A percentile compares a stretch with the other conserved stretches of the same genome.
Evolutionary conservation across 306 rosid species (phyloP).

Genomic region (Mucuna pruriens): DNA sequence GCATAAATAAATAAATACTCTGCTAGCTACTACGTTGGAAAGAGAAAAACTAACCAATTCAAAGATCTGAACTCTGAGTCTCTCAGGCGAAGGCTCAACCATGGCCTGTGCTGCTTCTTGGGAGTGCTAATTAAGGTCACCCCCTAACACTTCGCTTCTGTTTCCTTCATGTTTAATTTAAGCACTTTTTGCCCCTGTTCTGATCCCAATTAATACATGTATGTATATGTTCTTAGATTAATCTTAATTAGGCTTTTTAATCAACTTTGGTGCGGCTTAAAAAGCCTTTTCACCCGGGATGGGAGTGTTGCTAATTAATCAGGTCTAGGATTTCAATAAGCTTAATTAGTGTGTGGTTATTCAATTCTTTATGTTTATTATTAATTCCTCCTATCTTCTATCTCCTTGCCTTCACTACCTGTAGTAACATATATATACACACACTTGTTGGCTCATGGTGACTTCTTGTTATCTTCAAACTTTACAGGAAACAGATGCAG

Average conservation of each 20-base stretch:
- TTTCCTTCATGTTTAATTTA: background rate
- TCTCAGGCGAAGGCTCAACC: background rate
- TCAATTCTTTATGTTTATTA: background rate
- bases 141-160: background rate
- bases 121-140: conserved; percentile 19
- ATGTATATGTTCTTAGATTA: background rate
- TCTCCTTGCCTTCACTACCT: background rate
- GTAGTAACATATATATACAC: background rate
- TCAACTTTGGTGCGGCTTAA: conserved; percentile 44
- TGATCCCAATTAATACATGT: conserved; percentile 7
- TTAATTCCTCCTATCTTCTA: background rate
- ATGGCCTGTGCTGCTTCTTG: background rate
- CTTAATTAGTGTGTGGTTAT: background rate
- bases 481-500: background rate
- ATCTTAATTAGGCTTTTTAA: conserved; percentile 23
- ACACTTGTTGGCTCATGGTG: background rate
- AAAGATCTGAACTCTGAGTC: background rate
- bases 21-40: background rate
- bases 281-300: conserved; percentile 49
- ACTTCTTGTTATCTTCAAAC: background rate
- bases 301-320: background rate
- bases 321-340: background rate
- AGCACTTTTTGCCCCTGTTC: background rate
- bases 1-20: background rate
- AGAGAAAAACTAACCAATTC: background rate